phyloP scores from a whole-genome alignment of 805 yeast species.

The Ogataea sp. region DNA sequence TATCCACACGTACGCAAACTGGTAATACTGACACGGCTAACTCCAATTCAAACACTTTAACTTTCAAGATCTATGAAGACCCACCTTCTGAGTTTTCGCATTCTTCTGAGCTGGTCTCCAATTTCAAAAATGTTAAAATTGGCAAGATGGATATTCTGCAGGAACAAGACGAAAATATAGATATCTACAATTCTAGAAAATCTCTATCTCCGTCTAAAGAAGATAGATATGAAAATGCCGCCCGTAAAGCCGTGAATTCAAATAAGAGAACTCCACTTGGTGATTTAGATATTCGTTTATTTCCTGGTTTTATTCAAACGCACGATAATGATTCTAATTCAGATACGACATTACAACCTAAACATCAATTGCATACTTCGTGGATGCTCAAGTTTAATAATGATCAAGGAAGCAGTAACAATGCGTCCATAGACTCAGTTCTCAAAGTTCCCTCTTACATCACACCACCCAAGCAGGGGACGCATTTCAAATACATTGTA shows the following conservation, averaged over 20 bases:
- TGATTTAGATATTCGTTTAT: constrained; percentile 11
- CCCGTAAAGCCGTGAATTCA: neutral
- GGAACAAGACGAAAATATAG: constrained; percentile 1
- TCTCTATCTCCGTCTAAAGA: constrained; percentile 1
- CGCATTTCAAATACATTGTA: constrained; percentile 8
- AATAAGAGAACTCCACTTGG: neutral
- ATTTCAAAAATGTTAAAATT: constrained; percentile 1
- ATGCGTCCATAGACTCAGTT: neutral
- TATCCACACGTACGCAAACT: too few species aligned
- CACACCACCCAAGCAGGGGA: constrained; percentile 15
- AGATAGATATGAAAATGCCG: neutral
- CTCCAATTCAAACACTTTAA: neutral
- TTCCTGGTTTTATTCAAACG: constrained; percentile 12
- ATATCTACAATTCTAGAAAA: neutral
- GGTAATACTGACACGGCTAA: too few species aligned
- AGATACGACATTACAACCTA: constrained; percentile 9
- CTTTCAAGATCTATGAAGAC: constrained; percentile 15
- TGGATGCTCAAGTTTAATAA: constrained; percentile 9
- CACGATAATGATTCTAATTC: neutral
- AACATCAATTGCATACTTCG: constrained; percentile 10
- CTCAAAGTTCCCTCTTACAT: constrained; percentile 12
- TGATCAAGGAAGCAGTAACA: neutral
- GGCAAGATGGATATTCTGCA: neutral
- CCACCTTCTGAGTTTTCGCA: neutral
- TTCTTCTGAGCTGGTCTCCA: neutral